A percentile compares a stretch with the other conserved stretches of the same genome.
Conservation (phyloP, 2,329 filamentous ascomycete species). For the Lachnellula hyalina region DNA sequence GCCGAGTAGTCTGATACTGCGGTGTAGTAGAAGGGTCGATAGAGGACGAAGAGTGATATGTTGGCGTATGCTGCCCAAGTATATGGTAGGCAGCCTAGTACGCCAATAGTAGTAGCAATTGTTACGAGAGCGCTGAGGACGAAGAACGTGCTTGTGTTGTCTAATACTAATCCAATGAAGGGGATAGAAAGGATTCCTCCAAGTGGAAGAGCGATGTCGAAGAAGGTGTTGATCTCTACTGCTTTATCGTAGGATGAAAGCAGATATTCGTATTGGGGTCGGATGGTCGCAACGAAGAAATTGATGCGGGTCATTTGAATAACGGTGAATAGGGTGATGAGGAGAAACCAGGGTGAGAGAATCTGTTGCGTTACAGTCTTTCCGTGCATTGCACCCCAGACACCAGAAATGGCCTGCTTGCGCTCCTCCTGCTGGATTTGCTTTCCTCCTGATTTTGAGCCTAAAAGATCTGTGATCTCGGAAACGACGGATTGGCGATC, state of each 20-base stretch:
- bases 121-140: slow-evolving; percentile 67
- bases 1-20: slow-evolving; percentile 84
- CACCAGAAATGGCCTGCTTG: slow-evolving; percentile 61
- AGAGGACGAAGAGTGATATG: slow-evolving; percentile 73
- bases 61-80: slow-evolving; percentile 71
- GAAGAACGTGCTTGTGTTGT: slow-evolving; percentile 66
- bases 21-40: slow-evolving; percentile 87
- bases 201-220: slow-evolving; percentile 78
- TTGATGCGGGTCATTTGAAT: slow-evolving; percentile 79
- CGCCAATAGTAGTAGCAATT: slow-evolving; percentile 67
- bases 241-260: slow-evolving; percentile 58
- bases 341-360: slow-evolving; percentile 72
- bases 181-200: slow-evolving; percentile 82
- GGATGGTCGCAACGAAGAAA: slow-evolving; percentile 85
- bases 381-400: slow-evolving; percentile 83
- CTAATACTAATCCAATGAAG: slow-evolving; percentile 76
- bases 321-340: slow-evolving; percentile 74
- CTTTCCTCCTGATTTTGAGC: slow-evolving; percentile 55
- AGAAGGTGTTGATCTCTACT: slow-evolving; percentile 71
- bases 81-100: slow-evolving; percentile 68
- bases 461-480: slow-evolving; percentile 70
- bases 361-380: slow-evolving; percentile 68
- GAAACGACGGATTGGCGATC: slow-evolving; percentile 38
- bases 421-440: slow-evolving; percentile 63
- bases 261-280: slow-evolving; percentile 74